Evolutionary conservation across 148 eudicot genomes (phyloP).

Genomic region (Chenopodium berlandieri): DNA sequence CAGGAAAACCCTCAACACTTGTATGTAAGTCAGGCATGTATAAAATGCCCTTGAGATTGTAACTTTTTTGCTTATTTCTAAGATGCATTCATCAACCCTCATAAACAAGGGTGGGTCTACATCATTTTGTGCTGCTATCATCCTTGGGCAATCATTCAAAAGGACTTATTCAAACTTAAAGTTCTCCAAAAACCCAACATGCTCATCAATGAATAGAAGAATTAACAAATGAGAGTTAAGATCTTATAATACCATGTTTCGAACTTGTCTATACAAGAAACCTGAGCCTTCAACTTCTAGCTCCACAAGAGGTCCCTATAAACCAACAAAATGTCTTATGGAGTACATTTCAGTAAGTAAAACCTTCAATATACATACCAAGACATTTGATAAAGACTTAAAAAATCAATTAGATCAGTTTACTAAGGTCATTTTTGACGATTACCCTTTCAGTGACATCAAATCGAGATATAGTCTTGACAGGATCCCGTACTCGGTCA

Average conservation of each 20-base stretch:
- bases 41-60: neutral
- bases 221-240: neutral
- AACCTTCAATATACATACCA: neutral
- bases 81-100: neutral
- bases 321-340: conserved; percentile 18
- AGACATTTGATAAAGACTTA: neutral
- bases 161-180: neutral
- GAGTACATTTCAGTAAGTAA: neutral
- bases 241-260: conserved; percentile 72
- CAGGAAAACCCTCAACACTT: neutral
- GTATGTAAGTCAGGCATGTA: neutral
- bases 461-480: conserved; percentile 68
- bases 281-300: conserved; percentile 98
- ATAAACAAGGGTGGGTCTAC: neutral
- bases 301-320: conserved; percentile 79
- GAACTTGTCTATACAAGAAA: conserved; percentile 87
- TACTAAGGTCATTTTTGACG: neutral
- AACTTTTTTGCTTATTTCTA: neutral
- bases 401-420: neutral
- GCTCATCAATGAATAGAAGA: neutral
- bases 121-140: neutral
- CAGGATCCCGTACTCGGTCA: conserved; percentile 55
- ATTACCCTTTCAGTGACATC: conserved; percentile 74
- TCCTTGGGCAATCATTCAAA: neutral
- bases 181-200: neutral